These are phyloP conservation scores for Vinca major DNA, from an alignment of 305 asterid species.

Conservation along the genomic window DNA sequence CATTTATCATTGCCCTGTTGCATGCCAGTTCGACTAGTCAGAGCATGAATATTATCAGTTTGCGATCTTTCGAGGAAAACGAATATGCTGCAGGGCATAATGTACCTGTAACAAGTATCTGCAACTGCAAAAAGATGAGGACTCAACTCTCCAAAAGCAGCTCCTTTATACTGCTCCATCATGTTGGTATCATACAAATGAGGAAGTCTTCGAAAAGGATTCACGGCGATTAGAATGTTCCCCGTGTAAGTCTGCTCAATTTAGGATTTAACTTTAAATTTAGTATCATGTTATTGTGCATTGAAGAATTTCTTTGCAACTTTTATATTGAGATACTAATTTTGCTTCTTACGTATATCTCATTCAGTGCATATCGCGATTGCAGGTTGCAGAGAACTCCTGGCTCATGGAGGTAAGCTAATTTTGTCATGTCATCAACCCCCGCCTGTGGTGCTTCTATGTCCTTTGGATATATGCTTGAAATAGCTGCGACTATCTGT, in stretches of 20 bases:
- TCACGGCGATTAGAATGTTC: constrained; percentile 85
- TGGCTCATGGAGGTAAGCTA: constrained; percentile 93
- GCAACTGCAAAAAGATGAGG: constrained; percentile 99
- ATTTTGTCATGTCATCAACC: constrained; percentile 92
- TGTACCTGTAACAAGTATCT: constrained; percentile 76
- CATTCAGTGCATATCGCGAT: constrained; percentile 67
- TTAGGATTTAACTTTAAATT: constrained; percentile 15
- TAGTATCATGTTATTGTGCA: not conserved
- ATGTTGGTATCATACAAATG: constrained; percentile 81
- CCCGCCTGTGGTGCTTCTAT: constrained; percentile 88
- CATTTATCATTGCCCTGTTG: constrained; percentile 69
- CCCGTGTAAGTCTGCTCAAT: constrained; percentile 89
- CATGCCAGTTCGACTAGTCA: constrained; percentile 12
- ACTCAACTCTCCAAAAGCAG: constrained; percentile 84
- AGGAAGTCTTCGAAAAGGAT: constrained; percentile 79
- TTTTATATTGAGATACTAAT: not conserved
- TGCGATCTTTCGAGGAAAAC: not conserved
- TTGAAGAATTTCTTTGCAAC: no score
- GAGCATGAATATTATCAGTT: constrained; percentile 5
- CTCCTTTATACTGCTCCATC: constrained; percentile 97
- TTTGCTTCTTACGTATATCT: constrained; percentile 58
- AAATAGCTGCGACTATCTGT: constrained; percentile 76
- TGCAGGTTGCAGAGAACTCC: constrained; percentile 76
- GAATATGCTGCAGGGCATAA: not conserved
- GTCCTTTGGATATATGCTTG: constrained; percentile 85